A percentile compares a stretch with the other conserved stretches of the same genome.
Evolutionary conservation across 2,329 filamentous ascomycete species (phyloP).

Genomic region (Botrytis porri): DNA sequence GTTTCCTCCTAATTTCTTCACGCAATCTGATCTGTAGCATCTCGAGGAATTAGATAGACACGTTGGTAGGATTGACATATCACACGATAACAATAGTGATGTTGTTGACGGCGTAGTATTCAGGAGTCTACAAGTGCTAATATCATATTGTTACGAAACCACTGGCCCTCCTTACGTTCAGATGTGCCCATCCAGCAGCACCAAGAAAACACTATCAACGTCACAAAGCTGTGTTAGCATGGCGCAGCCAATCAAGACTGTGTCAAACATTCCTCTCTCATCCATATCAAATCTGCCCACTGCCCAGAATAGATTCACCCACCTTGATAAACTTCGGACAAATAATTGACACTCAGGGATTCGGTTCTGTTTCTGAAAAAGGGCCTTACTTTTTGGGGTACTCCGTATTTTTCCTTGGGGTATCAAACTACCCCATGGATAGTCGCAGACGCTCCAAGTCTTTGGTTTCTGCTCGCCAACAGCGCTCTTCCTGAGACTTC

Average conservation of each 20-base stretch:
- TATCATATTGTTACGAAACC: not conserved
- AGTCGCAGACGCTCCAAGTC: not conserved
- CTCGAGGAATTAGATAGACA: not conserved
- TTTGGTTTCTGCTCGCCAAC: constrained; percentile 2
- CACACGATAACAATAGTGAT: not conserved
- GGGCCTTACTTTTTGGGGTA: constrained; percentile 11
- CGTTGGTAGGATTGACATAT: not conserved
- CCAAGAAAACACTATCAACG: not conserved
- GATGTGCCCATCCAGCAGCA: not conserved
- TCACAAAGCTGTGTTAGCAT: not conserved
- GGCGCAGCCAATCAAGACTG: not conserved
- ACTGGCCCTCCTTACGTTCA: not conserved
- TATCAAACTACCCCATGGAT: constrained; percentile 11
- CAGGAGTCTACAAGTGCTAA: not conserved
- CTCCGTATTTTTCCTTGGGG: constrained; percentile 13
- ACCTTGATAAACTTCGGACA: constrained; percentile 11
- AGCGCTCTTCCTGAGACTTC: not conserved
- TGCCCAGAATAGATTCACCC: not conserved
- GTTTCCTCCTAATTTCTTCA: not conserved
- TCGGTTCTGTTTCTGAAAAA: not conserved
- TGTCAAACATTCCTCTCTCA: not conserved
- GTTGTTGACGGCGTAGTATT: not conserved
- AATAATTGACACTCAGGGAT: constrained; percentile 3
- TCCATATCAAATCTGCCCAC: not conserved
- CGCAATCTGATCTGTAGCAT: not conserved